These are phyloP conservation scores for Phytopythium ostracodes DNA, from an alignment of 352 stramenopile species.

Conservation along the genomic window DNA sequence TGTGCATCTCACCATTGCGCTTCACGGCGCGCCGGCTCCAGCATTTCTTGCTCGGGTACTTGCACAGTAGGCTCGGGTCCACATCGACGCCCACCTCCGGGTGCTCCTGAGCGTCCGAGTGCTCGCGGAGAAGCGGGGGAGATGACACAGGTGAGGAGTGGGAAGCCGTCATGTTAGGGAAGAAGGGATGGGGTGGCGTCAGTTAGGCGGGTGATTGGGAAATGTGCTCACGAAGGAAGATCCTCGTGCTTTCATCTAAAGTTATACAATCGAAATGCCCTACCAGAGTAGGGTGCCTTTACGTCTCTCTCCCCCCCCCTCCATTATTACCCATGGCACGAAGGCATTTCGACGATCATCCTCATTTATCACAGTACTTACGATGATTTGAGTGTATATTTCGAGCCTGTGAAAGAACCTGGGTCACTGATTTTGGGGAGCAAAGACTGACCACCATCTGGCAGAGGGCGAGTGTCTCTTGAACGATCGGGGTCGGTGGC, in stretches of 20 bases:
- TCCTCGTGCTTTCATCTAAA: neutral
- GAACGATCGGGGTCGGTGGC: neutral
- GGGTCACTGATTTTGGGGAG: neutral
- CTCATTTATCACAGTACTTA: neutral
- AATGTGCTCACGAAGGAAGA: neutral
- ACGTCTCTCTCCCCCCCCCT: no score
- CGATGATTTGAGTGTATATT: neutral
- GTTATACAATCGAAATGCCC: no score
- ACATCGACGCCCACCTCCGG: neutral
- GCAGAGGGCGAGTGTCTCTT: neutral
- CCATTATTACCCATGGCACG: no score
- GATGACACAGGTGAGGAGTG: neutral
- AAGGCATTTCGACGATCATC: neutral
- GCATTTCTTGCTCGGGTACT: slow-evolving; percentile 9
- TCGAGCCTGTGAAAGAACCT: neutral
- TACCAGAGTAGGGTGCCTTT: no score
- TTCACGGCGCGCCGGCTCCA: slow-evolving; percentile 1
- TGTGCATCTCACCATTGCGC: slow-evolving; percentile 42
- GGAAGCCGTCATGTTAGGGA: neutral
- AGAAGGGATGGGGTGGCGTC: neutral
- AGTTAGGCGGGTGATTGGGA: slow-evolving; percentile 1
- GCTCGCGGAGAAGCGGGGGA: neutral
- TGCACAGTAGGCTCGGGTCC: slow-evolving; percentile 25
- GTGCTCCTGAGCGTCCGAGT: neutral
- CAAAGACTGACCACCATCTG: neutral